These are phyloP conservation scores for Cucumis hystrix DNA, from an alignment of 306 rosid genomes.

Conservation along the genomic window DNA sequence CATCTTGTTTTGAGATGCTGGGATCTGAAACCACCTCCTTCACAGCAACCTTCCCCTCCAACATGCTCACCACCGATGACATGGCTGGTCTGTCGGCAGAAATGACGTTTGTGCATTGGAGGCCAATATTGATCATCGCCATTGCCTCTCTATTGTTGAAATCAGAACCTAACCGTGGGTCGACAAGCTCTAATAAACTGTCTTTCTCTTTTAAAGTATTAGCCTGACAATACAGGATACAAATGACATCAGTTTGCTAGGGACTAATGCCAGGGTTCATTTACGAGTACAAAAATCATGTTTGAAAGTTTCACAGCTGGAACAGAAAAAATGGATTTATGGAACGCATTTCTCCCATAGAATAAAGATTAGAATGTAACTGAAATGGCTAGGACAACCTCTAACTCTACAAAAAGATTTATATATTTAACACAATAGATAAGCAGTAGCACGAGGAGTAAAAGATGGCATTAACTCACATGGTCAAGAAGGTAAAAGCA, in stretches of 20 bases:
- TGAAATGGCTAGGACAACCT: too few relatives aligned
- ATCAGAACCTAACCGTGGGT: conserved; percentile 20
- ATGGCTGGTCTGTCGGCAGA: conserved; percentile 26
- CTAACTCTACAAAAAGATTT: too few relatives aligned
- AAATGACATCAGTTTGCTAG: neutral
- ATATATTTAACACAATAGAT: neutral
- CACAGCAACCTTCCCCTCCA: conserved; percentile 14
- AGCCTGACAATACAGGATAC: conserved; percentile 16
- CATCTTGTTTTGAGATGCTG: neutral
- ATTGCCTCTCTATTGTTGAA: conserved; percentile 20
- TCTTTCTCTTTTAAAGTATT: conserved; percentile 16
- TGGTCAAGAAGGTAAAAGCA: conserved; percentile 35
- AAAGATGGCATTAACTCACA: conserved; percentile 24
- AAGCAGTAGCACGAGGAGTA: neutral
- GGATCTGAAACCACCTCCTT: conserved; percentile 9
- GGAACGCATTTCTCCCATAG: too few relatives aligned
- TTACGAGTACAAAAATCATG: neutral
- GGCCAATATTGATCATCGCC: conserved; percentile 26
- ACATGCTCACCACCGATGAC: conserved; percentile 23
- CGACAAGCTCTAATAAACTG: conserved; percentile 24
- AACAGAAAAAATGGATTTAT: too few relatives aligned
- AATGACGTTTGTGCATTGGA: conserved; percentile 19
- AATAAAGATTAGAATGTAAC: too few relatives aligned
- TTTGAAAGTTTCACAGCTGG: neutral
- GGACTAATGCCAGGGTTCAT: neutral